These are phyloP conservation scores for Dendrocalamus latiflorus DNA, from an alignment of 202 grass and related monocot species.

Conservation along the genomic window DNA sequence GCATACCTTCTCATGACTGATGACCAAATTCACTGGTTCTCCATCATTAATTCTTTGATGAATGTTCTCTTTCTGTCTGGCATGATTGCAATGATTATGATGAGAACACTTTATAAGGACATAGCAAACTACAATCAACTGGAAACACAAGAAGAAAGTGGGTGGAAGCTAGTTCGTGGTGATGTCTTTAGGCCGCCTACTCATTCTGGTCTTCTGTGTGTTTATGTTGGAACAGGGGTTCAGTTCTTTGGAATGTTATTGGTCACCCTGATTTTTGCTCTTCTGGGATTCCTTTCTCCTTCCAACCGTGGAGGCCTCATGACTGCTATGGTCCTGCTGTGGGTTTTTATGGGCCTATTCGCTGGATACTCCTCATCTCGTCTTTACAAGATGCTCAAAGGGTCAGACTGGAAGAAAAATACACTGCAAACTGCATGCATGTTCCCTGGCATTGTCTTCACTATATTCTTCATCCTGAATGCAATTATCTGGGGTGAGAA, in stretches of 20 bases:
- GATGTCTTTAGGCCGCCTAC: slow-evolving; percentile 40
- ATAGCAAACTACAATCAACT: slow-evolving; percentile 53
- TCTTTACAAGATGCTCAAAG: slow-evolving; percentile 52
- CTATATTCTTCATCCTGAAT: slow-evolving; percentile 42
- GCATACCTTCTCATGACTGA: neutral
- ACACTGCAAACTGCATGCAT: slow-evolving; percentile 53
- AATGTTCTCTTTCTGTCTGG: neutral
- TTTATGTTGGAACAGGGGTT: slow-evolving; percentile 44
- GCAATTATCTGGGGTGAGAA: slow-evolving; percentile 56
- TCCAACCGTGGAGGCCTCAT: slow-evolving; percentile 45
- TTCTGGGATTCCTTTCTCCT: slow-evolving; percentile 42
- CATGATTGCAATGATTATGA: neutral
- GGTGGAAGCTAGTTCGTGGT: slow-evolving; percentile 47
- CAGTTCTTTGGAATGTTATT: slow-evolving; percentile 47
- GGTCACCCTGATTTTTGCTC: slow-evolving; percentile 47
- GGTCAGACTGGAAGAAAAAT: slow-evolving; percentile 49
- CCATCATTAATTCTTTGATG: neutral
- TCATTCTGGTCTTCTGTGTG: slow-evolving; percentile 38
- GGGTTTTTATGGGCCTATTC: slow-evolving; percentile 51
- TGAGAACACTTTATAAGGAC: slow-evolving; percentile 45
- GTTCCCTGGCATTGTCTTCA: slow-evolving; percentile 48
- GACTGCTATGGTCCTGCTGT: slow-evolving; percentile 47
- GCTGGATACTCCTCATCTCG: slow-evolving; percentile 37
- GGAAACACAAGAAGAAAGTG: slow-evolving; percentile 46
- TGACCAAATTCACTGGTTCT: slow-evolving; percentile 16